Percentiles rank a stretch among this genome's conserved stretches.
Conservation (phyloP, 1,139 yeast genomes). For the Suhomyces chickasaworum region DNA sequence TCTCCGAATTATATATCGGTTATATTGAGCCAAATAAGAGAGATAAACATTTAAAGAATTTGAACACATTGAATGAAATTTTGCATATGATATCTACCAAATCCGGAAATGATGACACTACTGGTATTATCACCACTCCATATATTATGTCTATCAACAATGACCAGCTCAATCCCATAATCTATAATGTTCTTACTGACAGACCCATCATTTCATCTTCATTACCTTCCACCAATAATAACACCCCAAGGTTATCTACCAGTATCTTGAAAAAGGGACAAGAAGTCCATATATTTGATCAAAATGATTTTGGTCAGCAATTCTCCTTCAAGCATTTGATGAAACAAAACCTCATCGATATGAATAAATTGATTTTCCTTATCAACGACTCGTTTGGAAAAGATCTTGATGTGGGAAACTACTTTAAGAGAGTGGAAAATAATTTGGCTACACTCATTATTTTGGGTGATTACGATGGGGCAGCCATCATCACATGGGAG, state of each 20-base stretch:
- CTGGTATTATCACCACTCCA: slow-evolving; percentile 50
- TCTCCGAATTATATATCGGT: slow-evolving; percentile 61
- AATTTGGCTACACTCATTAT: slow-evolving; percentile 74
- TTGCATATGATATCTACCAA: slow-evolving; percentile 35
- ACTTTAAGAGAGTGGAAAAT: slow-evolving; percentile 63
- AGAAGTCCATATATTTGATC: slow-evolving; percentile 55
- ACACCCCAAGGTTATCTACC: slow-evolving; percentile 70
- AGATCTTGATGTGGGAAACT: slow-evolving; percentile 61
- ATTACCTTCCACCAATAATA: slow-evolving; percentile 69
- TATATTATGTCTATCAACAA: slow-evolving; percentile 44
- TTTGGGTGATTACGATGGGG: slow-evolving; percentile 95
- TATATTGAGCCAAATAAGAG: slow-evolving; percentile 46
- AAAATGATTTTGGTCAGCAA: slow-evolving; percentile 31
- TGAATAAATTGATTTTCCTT: slow-evolving; percentile 55
- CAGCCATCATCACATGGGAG: slow-evolving; percentile 89
- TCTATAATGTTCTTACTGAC: slow-evolving; percentile 87
- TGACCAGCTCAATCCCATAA: slow-evolving; percentile 70
- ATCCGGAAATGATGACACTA: slow-evolving; percentile 42
- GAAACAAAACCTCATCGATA: slow-evolving; percentile 53
- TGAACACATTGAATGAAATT: slow-evolving; percentile 53
- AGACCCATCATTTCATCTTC: slow-evolving; percentile 93
- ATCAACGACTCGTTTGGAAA: slow-evolving; percentile 82
- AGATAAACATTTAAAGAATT: slow-evolving; percentile 56
- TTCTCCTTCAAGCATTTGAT: slow-evolving; percentile 48
- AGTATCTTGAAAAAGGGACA: slow-evolving; percentile 81